Conservation (phyloP, 2,329 filamentous ascomycete species). For the Phaeosphaeriaceae sp. region DNA sequence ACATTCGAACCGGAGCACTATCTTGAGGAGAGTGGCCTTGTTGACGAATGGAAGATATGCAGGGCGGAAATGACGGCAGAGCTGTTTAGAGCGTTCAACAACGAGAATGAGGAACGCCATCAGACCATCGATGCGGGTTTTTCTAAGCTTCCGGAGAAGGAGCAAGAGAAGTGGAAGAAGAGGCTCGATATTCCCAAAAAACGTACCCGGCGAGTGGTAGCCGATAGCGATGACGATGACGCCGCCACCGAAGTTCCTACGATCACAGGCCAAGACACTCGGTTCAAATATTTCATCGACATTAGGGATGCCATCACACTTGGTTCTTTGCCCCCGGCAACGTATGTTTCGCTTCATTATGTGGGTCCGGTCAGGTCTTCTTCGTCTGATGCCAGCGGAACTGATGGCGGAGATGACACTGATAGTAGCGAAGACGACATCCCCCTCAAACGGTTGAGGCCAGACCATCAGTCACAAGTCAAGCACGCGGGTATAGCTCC, state of each 20-base stretch:
- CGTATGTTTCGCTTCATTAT: not conserved
- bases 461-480: not conserved
- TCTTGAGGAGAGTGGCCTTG: conserved; percentile 14
- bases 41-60: conserved; percentile 16
- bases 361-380: not conserved
- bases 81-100: conserved; percentile 11
- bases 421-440: not conserved
- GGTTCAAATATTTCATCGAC: not conserved
- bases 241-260: not conserved
- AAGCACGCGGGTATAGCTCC: not conserved
- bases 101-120: conserved; percentile 10
- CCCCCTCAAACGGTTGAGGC: conserved; percentile 7
- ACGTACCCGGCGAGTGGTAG: conserved; percentile 10
- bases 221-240: conserved; percentile 21
- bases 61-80: conserved; percentile 13
- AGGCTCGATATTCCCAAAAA: conserved; percentile 25
- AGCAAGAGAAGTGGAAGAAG: conserved; percentile 13
- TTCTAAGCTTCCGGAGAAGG: conserved; percentile 9
- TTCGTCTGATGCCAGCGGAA: not conserved
- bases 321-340: not conserved
- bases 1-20: conserved; percentile 38
- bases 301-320: not conserved
- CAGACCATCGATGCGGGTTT: conserved; percentile 1
- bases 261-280: not conserved
- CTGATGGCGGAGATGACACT: not conserved